Base-by-base conservation (phyloP, 1,284 basidiomycete species). In the Pseudozyma thailandica region DNA sequence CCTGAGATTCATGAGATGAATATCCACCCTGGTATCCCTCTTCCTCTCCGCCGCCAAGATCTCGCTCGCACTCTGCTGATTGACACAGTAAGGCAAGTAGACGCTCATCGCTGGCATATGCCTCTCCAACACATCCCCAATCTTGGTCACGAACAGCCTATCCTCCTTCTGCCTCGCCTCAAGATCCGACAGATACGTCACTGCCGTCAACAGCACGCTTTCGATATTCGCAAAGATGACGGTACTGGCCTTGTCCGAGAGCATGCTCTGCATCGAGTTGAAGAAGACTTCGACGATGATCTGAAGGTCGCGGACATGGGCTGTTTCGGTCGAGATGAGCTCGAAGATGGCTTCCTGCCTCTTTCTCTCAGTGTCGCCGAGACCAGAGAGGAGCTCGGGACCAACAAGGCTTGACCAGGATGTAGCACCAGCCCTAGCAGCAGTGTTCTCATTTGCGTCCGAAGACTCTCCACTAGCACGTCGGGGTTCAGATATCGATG, bases 321-420 rank as follows among this genome's bases (percentile, higher is more conserved):
- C 94, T 13, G 93, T 88, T 82, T 98, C 96, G 16, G 96, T 98
- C 82, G 96, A 96, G 55, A 98, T 96, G 70, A 97, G 92, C 85
- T 99, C 96, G 82, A 98, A 98, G 85, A 99, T 98, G 27, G 94
- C 92, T 83, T 99, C 96, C 82, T 99, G 96, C 1, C 96, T 88
- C 84, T 90, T 95, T 87, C 96, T 95, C 86, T 99, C 96, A 31
- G 85, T 87, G 65, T 98, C 94, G 4, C 91, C 90, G 25, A 98
- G 92, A 74, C 90, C 52, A 23, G 90, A 89, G 30, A 96, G 83
- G 0, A 91, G 91, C 33, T 88, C 88, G 65, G 89, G 89, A 73
- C 94, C 92, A 0, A 97, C 90, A 48, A 97, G 84, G 80, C 91
- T 93, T 3, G 91, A 89, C 94, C 94, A 97, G 0, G 92, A 93